phyloP scores from a whole-genome alignment of 2,329 filamentous ascomycete genomes.

The Allantophomopsis cytisporea region DNA sequence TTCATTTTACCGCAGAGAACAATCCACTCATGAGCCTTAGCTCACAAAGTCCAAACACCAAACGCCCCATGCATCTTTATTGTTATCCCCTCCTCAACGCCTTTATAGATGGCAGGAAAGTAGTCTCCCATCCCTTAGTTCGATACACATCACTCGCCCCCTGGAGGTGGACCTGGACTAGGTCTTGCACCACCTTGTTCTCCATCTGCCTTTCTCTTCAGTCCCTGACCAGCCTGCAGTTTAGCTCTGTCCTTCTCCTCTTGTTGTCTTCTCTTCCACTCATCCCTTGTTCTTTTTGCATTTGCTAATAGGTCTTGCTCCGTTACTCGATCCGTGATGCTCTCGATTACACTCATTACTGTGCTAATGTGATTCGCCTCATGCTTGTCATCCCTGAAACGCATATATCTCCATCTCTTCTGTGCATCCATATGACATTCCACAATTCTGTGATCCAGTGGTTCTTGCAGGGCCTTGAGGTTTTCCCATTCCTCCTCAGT shows the following conservation, averaged over 20 bases:
- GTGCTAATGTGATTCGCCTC: conserved; percentile 83
- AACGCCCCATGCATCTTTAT: neutral
- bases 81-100: neutral
- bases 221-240: conserved; percentile 1
- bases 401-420: conserved; percentile 71
- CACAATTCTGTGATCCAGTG: conserved; percentile 76
- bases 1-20: too few species aligned
- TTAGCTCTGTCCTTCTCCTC: conserved; percentile 6
- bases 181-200: conserved; percentile 12
- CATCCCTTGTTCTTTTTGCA: conserved; percentile 59
- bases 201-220: conserved; percentile 13
- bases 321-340: conserved; percentile 74
- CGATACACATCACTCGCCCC: neutral
- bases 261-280: conserved; percentile 48
- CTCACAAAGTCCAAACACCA: neutral
- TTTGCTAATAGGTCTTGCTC: conserved; percentile 65
- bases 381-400: conserved; percentile 84
- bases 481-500: conserved; percentile 71
- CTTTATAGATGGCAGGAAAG: too few species aligned
- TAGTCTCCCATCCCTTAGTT: too few species aligned
- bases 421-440: conserved; percentile 75
- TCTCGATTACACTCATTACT: conserved; percentile 76
- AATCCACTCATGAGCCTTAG: neutral
- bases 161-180: conserved; percentile 11
- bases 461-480: conserved; percentile 59